Conservation (phyloP, 495 filamentous ascomycete species). For the Neurospora sp. region DNA sequence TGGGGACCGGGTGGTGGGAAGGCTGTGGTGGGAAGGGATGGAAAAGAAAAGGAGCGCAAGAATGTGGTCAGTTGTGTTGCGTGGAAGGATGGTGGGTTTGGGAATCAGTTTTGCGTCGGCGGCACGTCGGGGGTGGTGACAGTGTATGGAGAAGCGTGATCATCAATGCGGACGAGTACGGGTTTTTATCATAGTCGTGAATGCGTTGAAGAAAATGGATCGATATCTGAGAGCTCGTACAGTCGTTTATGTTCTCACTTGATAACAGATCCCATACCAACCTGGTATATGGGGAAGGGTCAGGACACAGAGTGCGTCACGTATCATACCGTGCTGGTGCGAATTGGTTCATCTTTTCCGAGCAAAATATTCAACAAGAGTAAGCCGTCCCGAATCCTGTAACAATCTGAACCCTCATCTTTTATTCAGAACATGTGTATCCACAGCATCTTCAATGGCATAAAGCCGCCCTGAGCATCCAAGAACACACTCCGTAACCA, state of each 20-base stretch:
- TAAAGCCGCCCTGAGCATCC: neutral
- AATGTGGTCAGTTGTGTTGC: slow-evolving; percentile 53
- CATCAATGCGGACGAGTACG: neutral
- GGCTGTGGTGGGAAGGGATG: slow-evolving; percentile 39
- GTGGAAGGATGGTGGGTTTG: slow-evolving; percentile 60
- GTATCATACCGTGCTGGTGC: neutral
- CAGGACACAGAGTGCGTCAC: neutral
- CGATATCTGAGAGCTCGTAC: neutral
- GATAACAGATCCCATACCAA: neutral
- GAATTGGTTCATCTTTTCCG: neutral
- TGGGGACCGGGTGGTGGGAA: slow-evolving; percentile 46
- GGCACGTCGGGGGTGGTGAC: slow-evolving; percentile 45
- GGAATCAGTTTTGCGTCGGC: slow-evolving; percentile 46
- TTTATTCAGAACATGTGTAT: neutral
- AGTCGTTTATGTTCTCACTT: neutral
- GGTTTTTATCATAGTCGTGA: neutral
- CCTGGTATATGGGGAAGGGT: neutral
- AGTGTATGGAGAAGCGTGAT: slow-evolving; percentile 37
- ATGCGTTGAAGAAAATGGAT: neutral
- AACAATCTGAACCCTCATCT: neutral
- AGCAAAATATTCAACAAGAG: neutral
- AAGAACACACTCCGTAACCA: neutral
- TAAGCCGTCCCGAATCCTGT: neutral
- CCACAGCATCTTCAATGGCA: neutral
- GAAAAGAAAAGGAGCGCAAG: slow-evolving; percentile 39